Conservation (phyloP, 495 filamentous ascomycete species). For the Astrothelium macrocarpum region DNA sequence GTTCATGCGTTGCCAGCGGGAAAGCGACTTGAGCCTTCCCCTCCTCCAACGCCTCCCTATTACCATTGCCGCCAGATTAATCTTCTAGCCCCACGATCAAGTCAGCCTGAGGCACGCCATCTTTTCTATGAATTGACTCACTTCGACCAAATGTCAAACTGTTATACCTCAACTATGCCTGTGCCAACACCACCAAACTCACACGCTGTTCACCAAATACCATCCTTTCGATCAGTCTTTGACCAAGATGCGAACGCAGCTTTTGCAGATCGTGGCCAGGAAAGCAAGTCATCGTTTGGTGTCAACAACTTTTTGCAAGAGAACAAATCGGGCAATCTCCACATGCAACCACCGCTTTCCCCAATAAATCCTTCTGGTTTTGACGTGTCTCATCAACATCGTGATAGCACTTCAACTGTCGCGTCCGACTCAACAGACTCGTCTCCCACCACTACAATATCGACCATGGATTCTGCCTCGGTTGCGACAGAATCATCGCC, state of each 20-base stretch:
- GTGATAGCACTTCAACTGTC: conserved; percentile 66
- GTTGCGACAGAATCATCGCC: conserved; percentile 85
- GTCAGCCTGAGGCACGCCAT: neutral
- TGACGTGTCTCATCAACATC: conserved; percentile 33
- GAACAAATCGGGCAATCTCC: neutral
- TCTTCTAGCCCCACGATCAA: neutral
- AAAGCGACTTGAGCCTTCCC: conserved; percentile 20
- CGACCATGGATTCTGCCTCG: conserved; percentile 71
- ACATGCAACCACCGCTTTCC: conserved; percentile 6
- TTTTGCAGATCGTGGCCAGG: conserved; percentile 9
- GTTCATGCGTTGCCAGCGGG: conserved; percentile 22
- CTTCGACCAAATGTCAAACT: conserved; percentile 1
- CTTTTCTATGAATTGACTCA: conserved; percentile 14
- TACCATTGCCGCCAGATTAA: neutral
- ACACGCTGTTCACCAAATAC: conserved; percentile 22
- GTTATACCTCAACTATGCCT: conserved; percentile 21
- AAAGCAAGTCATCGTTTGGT: conserved; percentile 11
- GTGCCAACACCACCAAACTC: conserved; percentile 21
- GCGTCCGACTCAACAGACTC: conserved; percentile 82
- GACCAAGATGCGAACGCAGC: conserved; percentile 21
- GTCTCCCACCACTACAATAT: conserved; percentile 91
- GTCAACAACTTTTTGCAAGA: conserved; percentile 18
- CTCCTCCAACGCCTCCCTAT: neutral
- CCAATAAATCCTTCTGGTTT: neutral
- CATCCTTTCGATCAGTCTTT: conserved; percentile 30